Evolutionary conservation across 2,329 filamentous ascomycete species (phyloP), one percentile per base, ranked within the genome.

Genomic region (Dactylellina sp.): DNA sequence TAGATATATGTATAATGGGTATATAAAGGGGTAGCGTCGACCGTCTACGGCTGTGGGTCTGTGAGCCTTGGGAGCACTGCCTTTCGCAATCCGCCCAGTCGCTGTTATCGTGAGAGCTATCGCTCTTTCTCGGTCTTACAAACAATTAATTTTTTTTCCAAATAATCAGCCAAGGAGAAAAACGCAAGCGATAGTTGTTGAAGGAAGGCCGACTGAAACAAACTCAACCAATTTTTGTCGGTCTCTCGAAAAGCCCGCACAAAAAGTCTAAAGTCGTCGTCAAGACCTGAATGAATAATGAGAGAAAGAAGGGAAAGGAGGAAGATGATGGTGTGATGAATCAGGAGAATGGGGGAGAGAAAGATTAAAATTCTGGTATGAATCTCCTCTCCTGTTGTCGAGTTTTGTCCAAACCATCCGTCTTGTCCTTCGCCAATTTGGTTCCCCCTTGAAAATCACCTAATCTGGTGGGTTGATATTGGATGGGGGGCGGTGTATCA

Each of bases 391-490:
- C 63, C 39, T 68, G 39, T 24, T 57, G 49, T 68, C 42, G 37
- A 60, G 53, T 28, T 59, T 68, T 60, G 39, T 44, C 32, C 32
- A 57, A 57, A 57, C 37, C 53, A 68, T 60, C 63, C 53, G 63
- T 47, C 63, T 68, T 53, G 62, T 25, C 52, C 63, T 46, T 65
- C 62, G 62, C 62, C 42, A 65, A 65, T 65, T 64, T 64, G 47
- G 14, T 52, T 59, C 46, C 63, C 63, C 63, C 46, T 57, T 52
- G 35, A 60, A 68, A 68, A 60, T 40, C 42, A 68, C 63, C 63
- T 68, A 68, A 68, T 68, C 63, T 68, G 53, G 63, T 49, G 63
- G 62, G 62, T 53, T 57, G 46, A 68, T 56, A 68, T 68, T 68
- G 42, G 53, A 60, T 50, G 63, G 63, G 62, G 40, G 56, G 53